These are phyloP conservation scores for Scheffersomyces spartinae DNA, from an alignment of 805 yeast genomes.

Conservation along the genomic window DNA sequence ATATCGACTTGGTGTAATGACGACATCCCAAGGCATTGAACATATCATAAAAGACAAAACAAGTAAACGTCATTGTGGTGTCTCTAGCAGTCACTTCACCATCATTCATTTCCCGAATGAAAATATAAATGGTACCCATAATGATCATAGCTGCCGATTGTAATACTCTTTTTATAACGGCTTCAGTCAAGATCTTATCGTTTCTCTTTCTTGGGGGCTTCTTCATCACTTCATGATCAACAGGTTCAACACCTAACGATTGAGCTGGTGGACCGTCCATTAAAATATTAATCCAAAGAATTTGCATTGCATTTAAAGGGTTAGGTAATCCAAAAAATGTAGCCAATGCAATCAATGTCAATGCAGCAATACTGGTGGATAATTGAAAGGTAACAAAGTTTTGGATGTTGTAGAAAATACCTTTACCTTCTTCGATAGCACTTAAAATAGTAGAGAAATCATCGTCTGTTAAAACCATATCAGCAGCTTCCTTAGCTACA, in stretches of 20 bases:
- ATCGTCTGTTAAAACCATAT: constrained; percentile 94
- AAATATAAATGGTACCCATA: constrained; percentile 78
- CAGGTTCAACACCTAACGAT: constrained; percentile 94
- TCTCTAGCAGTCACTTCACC: constrained; percentile 81
- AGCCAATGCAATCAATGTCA: constrained; percentile 76
- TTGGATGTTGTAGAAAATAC: constrained; percentile 91
- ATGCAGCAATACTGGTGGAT: constrained; percentile 92
- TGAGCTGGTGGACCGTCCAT: constrained; percentile 99
- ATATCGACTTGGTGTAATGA: constrained; percentile 72
- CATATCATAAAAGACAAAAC: constrained; percentile 93
- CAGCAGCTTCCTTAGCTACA: constrained; percentile 97
- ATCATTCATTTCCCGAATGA: constrained; percentile 78
- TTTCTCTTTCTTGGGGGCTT: constrained; percentile 90
- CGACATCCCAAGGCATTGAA: constrained; percentile 94
- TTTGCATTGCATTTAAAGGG: constrained; percentile 97
- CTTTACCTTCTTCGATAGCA: constrained; percentile 96
- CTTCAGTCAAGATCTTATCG: constrained; percentile 69
- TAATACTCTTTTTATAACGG: constrained; percentile 59
- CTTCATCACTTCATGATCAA: constrained; percentile 89
- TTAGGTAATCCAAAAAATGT: constrained; percentile 83
- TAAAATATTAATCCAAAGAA: constrained; percentile 89
- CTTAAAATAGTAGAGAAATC: constrained; percentile 88
- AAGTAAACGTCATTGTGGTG: constrained; percentile 97
- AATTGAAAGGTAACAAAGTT: constrained; percentile 90
- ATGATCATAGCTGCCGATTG: constrained; percentile 72